Percentiles rank a stretch among this genome's conserved stretches.
Evolutionary conservation across 225 moss, liverwort and hornwort species (phyloP).

Genomic region (Asterella californica): DNA sequence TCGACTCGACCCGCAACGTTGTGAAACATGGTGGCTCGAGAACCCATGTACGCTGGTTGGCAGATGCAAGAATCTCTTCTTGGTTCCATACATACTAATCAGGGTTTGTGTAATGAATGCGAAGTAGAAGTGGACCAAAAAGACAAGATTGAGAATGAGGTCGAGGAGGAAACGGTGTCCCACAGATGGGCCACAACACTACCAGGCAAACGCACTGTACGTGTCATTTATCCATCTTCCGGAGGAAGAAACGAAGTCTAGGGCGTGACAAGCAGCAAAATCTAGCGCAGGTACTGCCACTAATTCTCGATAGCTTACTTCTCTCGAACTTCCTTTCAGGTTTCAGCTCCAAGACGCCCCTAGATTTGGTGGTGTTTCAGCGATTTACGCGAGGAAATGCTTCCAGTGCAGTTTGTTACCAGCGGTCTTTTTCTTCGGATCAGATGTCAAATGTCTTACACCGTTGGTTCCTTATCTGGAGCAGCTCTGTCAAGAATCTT

Average conservation of each 20-base stretch:
- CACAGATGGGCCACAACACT: not conserved
- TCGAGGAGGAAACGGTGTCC: not conserved
- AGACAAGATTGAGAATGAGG: not conserved
- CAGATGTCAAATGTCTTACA: not conserved
- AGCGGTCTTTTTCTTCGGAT: not conserved
- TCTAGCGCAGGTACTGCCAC: not conserved
- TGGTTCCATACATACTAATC: not conserved
- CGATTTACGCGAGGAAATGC: not conserved
- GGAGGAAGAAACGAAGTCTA: not conserved
- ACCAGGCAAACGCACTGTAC: not conserved
- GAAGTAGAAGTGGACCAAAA: not conserved
- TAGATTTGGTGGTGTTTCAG: too few relatives aligned
- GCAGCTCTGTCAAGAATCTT: conserved; percentile 9
- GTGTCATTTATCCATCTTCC: not conserved
- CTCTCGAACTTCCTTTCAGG: not conserved
- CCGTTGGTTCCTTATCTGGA: conserved; percentile 5
- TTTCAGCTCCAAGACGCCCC: not conserved
- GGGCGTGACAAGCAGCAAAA: not conserved
- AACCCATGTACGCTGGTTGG: not conserved
- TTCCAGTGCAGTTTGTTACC: not conserved
- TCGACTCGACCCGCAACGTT: too few relatives aligned
- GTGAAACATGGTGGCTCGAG: not conserved
- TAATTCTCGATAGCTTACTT: too few relatives aligned
- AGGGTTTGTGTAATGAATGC: not conserved
- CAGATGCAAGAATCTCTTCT: conserved; percentile 1